Conservation (phyloP, 192 early-diverging fungal species). For the Rhizophagus prolifer region DNA sequence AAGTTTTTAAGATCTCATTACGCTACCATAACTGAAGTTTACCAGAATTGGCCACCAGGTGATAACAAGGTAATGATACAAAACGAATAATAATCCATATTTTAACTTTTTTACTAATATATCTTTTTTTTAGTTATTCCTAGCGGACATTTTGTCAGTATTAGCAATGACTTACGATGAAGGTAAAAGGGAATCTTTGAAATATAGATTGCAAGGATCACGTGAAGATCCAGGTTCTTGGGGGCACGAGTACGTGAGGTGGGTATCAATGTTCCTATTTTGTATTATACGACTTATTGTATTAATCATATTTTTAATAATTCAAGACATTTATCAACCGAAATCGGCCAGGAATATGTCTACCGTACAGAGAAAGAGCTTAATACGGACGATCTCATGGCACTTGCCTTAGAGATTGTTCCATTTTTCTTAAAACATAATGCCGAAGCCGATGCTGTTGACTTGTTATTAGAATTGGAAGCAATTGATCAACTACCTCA, state of each 20-base stretch:
- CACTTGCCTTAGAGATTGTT: slow-evolving; percentile 80
- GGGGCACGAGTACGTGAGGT: slow-evolving; percentile 99
- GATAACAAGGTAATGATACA: slow-evolving; percentile 68
- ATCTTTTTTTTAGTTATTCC: slow-evolving; percentile 54
- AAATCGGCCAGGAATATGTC: slow-evolving; percentile 85
- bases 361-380: slow-evolving; percentile 56
- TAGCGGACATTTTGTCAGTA: slow-evolving; percentile 96
- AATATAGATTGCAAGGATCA: slow-evolving; percentile 85
- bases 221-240: slow-evolving; percentile 80
- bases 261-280: background rate
- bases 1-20: slow-evolving; percentile 94
- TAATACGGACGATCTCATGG: slow-evolving; percentile 64
- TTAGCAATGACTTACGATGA: slow-evolving; percentile 97
- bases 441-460: slow-evolving; percentile 97
- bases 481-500: slow-evolving; percentile 72
- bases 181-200: slow-evolving; percentile 77
- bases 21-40: slow-evolving; percentile 62
- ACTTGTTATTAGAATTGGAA: slow-evolving; percentile 90
- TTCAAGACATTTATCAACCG: slow-evolving; percentile 83
- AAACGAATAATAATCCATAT: background rate
- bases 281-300: background rate
- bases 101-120: background rate
- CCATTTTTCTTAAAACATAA: slow-evolving; percentile 97
- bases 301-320: slow-evolving; percentile 1
- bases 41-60: slow-evolving; percentile 68